Evolutionary conservation across 1,284 basidiomycete species (phyloP).

Genomic region (Leccinum angustisporum): DNA sequence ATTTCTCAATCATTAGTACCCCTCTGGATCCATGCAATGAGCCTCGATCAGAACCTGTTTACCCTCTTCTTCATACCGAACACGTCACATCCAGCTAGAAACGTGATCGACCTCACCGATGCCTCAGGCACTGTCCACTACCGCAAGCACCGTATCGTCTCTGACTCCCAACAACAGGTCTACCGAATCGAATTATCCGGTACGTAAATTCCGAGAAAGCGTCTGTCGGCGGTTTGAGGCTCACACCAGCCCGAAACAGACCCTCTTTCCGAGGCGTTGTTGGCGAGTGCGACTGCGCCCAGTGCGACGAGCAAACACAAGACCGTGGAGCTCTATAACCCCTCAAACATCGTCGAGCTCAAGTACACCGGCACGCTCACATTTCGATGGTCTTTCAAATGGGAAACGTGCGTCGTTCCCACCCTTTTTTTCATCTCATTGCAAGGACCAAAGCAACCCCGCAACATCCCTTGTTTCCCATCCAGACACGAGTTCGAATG

Average conservation of each 20-base stretch:
- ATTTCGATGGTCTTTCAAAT: constrained; percentile 77
- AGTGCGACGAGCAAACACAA: constrained; percentile 68
- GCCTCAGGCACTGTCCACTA: constrained; percentile 64
- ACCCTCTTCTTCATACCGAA: constrained; percentile 65
- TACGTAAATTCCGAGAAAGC: constrained; percentile 32
- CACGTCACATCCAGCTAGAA: constrained; percentile 48
- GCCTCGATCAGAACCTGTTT: constrained; percentile 78
- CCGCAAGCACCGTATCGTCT: constrained; percentile 57
- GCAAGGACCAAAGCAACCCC: background rate
- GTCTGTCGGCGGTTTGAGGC: background rate
- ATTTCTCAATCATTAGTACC: background rate
- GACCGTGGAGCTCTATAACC: constrained; percentile 73
- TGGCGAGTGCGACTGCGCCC: constrained; percentile 65
- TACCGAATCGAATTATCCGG: constrained; percentile 70
- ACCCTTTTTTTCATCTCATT: background rate
- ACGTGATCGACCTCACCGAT: constrained; percentile 59
- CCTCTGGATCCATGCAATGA: constrained; percentile 45
- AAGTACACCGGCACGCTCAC: constrained; percentile 71
- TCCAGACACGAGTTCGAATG: constrained; percentile 77
- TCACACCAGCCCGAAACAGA: constrained; percentile 41
- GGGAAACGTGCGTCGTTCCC: constrained; percentile 68
- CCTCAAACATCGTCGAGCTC: constrained; percentile 65
- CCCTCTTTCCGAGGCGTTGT: constrained; percentile 61
- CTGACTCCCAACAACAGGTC: constrained; percentile 32
- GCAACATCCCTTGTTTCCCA: background rate